Evolutionary conservation across 1,139 yeast genomes (phyloP).

Genomic region (Zygosaccharomyces pseudobailii): DNA sequence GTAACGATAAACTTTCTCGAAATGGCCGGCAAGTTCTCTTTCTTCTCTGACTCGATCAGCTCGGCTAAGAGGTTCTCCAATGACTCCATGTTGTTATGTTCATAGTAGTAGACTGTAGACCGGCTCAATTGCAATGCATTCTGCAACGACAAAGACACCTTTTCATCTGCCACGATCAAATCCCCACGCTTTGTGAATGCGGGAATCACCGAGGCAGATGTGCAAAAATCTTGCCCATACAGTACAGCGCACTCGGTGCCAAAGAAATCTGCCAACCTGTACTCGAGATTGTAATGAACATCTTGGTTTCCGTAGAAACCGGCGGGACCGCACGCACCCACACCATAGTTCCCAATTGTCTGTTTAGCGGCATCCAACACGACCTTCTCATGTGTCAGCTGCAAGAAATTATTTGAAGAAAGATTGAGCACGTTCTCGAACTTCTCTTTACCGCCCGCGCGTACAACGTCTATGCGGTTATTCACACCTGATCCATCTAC

Average conservation of each 20-base stretch:
- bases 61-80: slow-evolving; percentile 63
- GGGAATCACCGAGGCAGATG: slow-evolving; percentile 94
- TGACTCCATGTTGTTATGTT: slow-evolving; percentile 85
- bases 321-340: slow-evolving; percentile 98
- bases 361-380: slow-evolving; percentile 54
- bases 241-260: slow-evolving; percentile 75
- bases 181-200: slow-evolving; percentile 96
- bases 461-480: slow-evolving; percentile 42
- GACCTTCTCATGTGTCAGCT: slow-evolving; percentile 45
- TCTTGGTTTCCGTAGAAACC: slow-evolving; percentile 97
- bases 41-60: slow-evolving; percentile 56
- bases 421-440: slow-evolving; percentile 51
- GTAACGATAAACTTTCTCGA: slow-evolving; percentile 87
- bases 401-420: slow-evolving; percentile 59
- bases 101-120: slow-evolving; percentile 75
- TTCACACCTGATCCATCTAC: slow-evolving; percentile 51
- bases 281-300: slow-evolving; percentile 77
- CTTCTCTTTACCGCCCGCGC: slow-evolving; percentile 27
- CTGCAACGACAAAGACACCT: slow-evolving; percentile 72
- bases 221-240: slow-evolving; percentile 90
- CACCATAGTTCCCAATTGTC: slow-evolving; percentile 71
- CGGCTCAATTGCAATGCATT: slow-evolving; percentile 85
- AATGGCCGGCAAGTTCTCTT: slow-evolving; percentile 59
- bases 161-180: slow-evolving; percentile 80
- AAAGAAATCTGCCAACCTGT: slow-evolving; percentile 66